Conservation (phyloP, 257 asterid species). For the Osmanthus fragrans region DNA sequence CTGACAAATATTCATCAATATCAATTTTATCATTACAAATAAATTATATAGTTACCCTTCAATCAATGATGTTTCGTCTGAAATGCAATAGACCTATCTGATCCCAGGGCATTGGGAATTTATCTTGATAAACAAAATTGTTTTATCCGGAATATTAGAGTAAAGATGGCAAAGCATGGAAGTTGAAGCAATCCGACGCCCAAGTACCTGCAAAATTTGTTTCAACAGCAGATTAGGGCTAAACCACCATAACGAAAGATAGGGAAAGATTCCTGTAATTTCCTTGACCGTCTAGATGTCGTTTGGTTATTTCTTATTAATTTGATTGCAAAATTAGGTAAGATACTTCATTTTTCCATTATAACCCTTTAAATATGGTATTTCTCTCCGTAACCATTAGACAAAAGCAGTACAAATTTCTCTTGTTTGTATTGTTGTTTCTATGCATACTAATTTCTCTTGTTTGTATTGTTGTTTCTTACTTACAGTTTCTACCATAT, state of each 20-base stretch:
- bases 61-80: not conserved
- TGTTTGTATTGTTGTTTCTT: not conserved
- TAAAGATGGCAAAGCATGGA: conserved; percentile 56
- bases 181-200: conserved; percentile 57
- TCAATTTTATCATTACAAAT: not conserved
- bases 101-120: conserved; percentile 4
- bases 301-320: not conserved
- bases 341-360: not conserved
- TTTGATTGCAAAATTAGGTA: not conserved
- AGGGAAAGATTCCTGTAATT: not conserved
- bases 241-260: not conserved
- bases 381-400: not conserved
- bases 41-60: not conserved
- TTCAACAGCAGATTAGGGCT: not conserved
- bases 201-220: conserved; percentile 52
- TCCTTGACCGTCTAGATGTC: not conserved
- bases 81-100: not conserved
- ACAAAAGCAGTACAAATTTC: not conserved
- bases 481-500: not conserved
- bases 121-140: conserved; percentile 34
- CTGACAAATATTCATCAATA: not conserved
- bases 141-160: conserved; percentile 46
- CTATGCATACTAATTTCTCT: not conserved
- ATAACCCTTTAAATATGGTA: no score
- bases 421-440: no score